A percentile compares a stretch with the other conserved stretches of the same genome.
Conservation (phyloP, 345 rosid species). For the Dimocarpus longan region DNA sequence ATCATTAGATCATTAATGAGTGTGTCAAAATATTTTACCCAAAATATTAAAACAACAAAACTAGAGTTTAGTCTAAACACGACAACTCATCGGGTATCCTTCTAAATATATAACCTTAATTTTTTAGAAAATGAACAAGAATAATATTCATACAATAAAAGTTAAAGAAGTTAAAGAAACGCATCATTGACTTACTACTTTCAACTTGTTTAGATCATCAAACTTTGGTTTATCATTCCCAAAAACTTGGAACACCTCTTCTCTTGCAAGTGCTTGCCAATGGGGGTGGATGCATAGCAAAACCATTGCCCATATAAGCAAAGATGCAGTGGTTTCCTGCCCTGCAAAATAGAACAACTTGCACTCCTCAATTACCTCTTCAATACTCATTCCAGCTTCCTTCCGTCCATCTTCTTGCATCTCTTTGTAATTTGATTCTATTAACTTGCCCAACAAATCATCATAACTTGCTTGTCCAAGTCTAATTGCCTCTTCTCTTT, state of each 20-base stretch:
- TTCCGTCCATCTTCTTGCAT: slow-evolving; percentile 28
- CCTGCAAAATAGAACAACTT: slow-evolving; percentile 72
- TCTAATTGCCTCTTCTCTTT: slow-evolving; percentile 41
- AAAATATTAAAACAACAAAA: too few relatives aligned
- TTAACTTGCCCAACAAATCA: slow-evolving; percentile 48
- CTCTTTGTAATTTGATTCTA: slow-evolving; percentile 36
- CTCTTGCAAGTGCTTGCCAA: slow-evolving; percentile 62
- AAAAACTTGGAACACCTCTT: slow-evolving; percentile 45
- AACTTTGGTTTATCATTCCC: slow-evolving; percentile 41
- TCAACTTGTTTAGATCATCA: slow-evolving; percentile 40
- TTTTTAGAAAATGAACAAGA: too few relatives aligned
- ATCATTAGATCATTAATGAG: too few relatives aligned
- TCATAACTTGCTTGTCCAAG: slow-evolving; percentile 31
- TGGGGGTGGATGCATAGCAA: slow-evolving; percentile 49
- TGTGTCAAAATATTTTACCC: too few relatives aligned
- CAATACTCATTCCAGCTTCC: slow-evolving; percentile 35
- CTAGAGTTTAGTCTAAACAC: too few relatives aligned
- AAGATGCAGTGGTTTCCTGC: slow-evolving; percentile 54
- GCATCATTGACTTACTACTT: slow-evolving; percentile 18
- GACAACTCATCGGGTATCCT: too few relatives aligned
- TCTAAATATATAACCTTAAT: too few relatives aligned
- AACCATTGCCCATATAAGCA: slow-evolving; percentile 60
- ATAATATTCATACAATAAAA: too few relatives aligned
- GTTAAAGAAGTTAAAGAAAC: too few relatives aligned
- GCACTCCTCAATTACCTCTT: slow-evolving; percentile 61